phyloP scores from a whole-genome alignment of 352 stramenopile species.

The Saprolegnia diclina region DNA sequence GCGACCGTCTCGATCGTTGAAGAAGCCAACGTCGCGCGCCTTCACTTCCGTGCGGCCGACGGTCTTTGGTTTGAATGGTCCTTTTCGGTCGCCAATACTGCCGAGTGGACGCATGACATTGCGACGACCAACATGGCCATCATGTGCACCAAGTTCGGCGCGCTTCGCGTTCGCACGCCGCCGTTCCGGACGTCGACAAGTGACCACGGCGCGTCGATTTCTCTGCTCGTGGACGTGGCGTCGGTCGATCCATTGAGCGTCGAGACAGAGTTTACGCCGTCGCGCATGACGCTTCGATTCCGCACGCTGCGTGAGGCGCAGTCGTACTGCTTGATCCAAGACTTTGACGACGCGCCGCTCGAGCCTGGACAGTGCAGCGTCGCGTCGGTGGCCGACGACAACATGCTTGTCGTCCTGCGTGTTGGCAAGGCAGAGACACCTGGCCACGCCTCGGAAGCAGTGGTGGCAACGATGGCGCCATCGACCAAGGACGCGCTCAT shows the following conservation, averaged over 20 bases:
- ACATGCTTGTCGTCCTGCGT: constrained; percentile 6
- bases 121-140: constrained; percentile 19
- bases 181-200: neutral
- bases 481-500: neutral
- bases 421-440: neutral
- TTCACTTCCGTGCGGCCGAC: neutral
- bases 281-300: neutral
- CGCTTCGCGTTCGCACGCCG: neutral
- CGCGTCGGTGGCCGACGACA: constrained; percentile 11
- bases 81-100: neutral
- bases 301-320: neutral
- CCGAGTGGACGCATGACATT: constrained; percentile 9
- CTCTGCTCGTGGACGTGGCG: neutral
- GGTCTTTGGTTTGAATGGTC: constrained; percentile 5
- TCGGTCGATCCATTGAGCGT: neutral
- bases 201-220: neutral
- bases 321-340: neutral
- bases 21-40: neutral
- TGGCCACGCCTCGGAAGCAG: neutral
- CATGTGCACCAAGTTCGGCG: constrained; percentile 4
- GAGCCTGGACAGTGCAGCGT: constrained; percentile 2
- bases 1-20: neutral
- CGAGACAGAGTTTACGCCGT: constrained; percentile 4
- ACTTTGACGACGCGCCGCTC: neutral
- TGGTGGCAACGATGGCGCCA: neutral